Base-by-base conservation (phyloP, 257 asterid species). In the Rauvolfia tetraphylla region DNA sequence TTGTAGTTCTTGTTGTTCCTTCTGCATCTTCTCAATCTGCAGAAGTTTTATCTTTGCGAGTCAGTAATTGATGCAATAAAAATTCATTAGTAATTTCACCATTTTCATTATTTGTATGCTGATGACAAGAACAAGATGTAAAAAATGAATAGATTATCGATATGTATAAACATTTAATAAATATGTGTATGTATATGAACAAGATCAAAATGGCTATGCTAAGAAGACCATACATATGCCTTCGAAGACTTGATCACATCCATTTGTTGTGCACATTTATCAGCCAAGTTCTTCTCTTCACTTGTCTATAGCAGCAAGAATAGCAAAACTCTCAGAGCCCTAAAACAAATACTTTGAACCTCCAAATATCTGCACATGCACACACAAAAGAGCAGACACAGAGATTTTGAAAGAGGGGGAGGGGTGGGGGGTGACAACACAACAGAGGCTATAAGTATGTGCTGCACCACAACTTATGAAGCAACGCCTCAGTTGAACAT, bases 11-110 rank as follows among this genome's bases (percentile, higher is more conserved):
- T 86, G 87, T 70, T 87, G 89, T 81, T 93, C 98, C 89, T 87
- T 87, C 87, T 91, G 94, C 91, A 87, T 86, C 81, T 84, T 89
- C 87, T 89, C 96, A 71, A 88, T 77, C 99, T 95, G 96, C 84
- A 83, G 33, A 74, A 79, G 69, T 81, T 76, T 68, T 78, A 70
- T 74, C 61, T 69, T 63, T 61, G 17, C 41, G 73, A 70, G 83
- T 90, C 71, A 72, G 25, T n/a, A 77, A 76, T 69, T 18, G 46
- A 59, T 69, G 20, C 65, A 39, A 59, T 54, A 42, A 48, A 61
- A 25, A 3, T 13, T 51, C 33, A 46, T 36, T 20, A 67, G 31
- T 49, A 57, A 14, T 53, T 54, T 46, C 61, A 69, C 75, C 41
- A 38, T 58, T 18, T 2, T 46, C 31, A 69, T 68, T 54, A 31